Base-by-base conservation (phyloP, 2,329 filamentous ascomycete species). In the Cladosporium sphaerospermum region DNA sequence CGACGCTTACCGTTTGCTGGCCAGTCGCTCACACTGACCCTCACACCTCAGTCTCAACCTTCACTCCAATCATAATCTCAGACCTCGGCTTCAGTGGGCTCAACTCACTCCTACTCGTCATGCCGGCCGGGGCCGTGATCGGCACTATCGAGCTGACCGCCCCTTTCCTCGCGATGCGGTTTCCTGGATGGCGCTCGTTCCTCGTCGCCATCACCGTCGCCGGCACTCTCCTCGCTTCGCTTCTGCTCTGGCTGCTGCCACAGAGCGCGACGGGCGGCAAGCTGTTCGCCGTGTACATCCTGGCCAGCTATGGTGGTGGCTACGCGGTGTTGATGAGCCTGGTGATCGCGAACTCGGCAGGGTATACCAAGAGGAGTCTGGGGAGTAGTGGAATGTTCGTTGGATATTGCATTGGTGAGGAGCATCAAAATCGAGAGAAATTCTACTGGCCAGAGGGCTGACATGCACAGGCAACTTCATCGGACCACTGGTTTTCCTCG, bases 281-380 rank as follows among this genome's bases (percentile, higher is more conserved):
- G 1, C 62, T 80, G 0, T 79, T 79, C 55, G 78, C 71, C 0
- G 70, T 70, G 9, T 75, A 74, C 45, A 78, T 79, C 42, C 63
- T 80, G 8, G 71, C 76, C 1, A 73, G 71, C 7, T 69, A 69
- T 36, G 71, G 71, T 5, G 75, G 70, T 1, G 73, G 70, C 0
- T 80, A 80, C 55, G 76, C 73, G 1, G 73, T 79, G 5, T 61
- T 78, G 0, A 77, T 81, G 69, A 74, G 74, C 0, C 60, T 78
- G 5, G 70, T 73, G 43, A 71, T 76, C 40, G 75, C 76, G 23
- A 78, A 79, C 55, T 78, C 73, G 9, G 75, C 77, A 0, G 77
- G 77, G 1, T 78, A 79, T 49, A 78, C 77, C 0, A 79, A 79
- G 62, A 66, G 75, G 1, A 72, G 73, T 1, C 65, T 78, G 1